Evolutionary conservation across 2,329 filamentous ascomycete genomes (phyloP), one percentile per base, ranked within the genome.

Genomic region (Venturia oleaginea): DNA sequence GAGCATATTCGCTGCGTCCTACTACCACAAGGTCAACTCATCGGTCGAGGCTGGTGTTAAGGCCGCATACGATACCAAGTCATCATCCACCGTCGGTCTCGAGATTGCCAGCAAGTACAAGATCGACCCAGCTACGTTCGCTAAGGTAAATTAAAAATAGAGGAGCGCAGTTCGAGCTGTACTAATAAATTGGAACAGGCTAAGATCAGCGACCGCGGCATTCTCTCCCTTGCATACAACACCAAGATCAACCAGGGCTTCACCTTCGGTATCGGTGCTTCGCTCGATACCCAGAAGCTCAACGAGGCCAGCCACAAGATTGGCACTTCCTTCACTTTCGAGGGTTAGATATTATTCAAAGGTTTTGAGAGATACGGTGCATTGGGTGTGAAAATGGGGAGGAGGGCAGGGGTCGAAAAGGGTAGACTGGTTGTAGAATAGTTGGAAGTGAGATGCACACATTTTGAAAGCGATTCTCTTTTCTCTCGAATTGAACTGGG

Each of bases 171-270:
- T n/a, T n/a, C n/a, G n/a, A 40, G 13, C 37, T 40, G 3, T 19
- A n/a, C 60, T 65, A 51, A 63, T 48, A 67, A 43, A 67, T 51
- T 37, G 38, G 1, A 61, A 76, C 73, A 97, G 92, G 91, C 88
- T 86, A 99, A 99, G 89, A 95, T 99, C 84, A 99, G 99, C 86
- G 95, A 99, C 88, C 92, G 93, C 76, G 94, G 94, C 85, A 93
- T 97, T 77, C 93, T 93, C 71, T 92, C 94, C 75, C 84, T 99
- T 73, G 91, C 92, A 76, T 99, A 99, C 90, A 99, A 97, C 84
- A 93, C 96, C 77, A 92, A 97, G 80, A 91, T 99, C 84, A 93
- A 95, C 78, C 89, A 91, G 76, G 94, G 94, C 78, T 91, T 97
- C 75, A 97, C 92, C 74, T 88, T 97, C 73, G 94, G 94, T 76